Percentiles rank a stretch among this genome's conserved stretches.
These are phyloP conservation scores for Fusarium hainanense DNA, from an alignment of 2,329 filamentous ascomycete species.

Conservation along the genomic window DNA sequence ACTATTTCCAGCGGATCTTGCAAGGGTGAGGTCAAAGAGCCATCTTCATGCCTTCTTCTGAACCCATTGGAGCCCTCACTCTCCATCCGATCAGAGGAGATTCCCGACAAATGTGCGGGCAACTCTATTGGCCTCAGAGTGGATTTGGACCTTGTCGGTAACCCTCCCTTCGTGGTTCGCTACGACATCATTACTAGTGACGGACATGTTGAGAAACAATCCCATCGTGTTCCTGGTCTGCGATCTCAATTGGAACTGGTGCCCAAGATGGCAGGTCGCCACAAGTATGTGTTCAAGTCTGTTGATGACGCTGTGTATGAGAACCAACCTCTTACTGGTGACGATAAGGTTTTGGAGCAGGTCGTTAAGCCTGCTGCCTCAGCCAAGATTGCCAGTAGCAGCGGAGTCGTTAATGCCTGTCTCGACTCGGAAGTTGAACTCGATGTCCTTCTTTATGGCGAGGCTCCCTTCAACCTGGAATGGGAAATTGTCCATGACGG, in stretches of 20 bases:
- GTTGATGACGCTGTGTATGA: conserved; percentile 87
- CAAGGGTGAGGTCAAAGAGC: conserved; percentile 88
- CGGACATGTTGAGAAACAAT: conserved; percentile 65
- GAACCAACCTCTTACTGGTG: conserved; percentile 69
- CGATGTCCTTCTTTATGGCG: conserved; percentile 80
- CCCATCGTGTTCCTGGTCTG: conserved; percentile 72
- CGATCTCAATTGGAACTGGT: conserved; percentile 87
- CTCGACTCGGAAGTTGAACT: conserved; percentile 84
- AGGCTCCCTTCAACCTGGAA: conserved; percentile 88
- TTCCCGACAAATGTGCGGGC: conserved; percentile 94
- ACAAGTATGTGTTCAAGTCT: conserved; percentile 85
- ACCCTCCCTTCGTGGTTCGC: conserved; percentile 86
- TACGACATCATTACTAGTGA: conserved; percentile 76
- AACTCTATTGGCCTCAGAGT: conserved; percentile 92
- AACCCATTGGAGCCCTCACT: conserved; percentile 91
- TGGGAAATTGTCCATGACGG: conserved; percentile 94
- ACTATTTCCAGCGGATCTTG: conserved; percentile 85
- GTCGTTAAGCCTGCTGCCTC: conserved; percentile 93
- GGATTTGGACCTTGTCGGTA: conserved; percentile 89
- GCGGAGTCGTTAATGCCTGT: conserved; percentile 73
- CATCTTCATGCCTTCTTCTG: conserved; percentile 89
- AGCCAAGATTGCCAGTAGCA: conserved; percentile 72
- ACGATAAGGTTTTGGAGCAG: conserved; percentile 78
- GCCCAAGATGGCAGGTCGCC: conserved; percentile 82
- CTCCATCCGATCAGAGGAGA: conserved; percentile 78